Evolutionary conservation across 2,329 filamentous ascomycete genomes (phyloP), one percentile per base, ranked within the genome.

Genomic region (Colletotrichum ledebouriae): DNA sequence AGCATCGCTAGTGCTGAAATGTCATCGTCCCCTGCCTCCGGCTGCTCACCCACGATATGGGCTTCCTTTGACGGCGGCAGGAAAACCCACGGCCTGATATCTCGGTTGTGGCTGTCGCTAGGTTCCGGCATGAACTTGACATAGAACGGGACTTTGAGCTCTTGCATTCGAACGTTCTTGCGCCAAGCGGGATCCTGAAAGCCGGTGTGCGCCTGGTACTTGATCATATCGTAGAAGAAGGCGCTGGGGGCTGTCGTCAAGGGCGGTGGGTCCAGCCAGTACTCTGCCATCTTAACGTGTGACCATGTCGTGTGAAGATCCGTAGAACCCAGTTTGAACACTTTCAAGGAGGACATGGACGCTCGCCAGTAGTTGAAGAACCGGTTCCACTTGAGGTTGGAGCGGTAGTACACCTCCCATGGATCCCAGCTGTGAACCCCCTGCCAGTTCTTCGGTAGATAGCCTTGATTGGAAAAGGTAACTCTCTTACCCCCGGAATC

Each of bases 241-340:
- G 3, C 44, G 15, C 13, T n/a, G 15, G 57, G 57, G 33, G 41
- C 5, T 5, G 46, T 15, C 2, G 58, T 49, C 3, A 5, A 46
- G 17, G 20, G 58, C 13, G 34, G 20, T 7, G 44, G 33, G 10
- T 41, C 20, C 15, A 25, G 3, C 46, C 59, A 61, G 13, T 53
- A 33, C 7, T 52, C 15, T 2, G 22, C 3, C 9, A 61, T 33
- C 10, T 53, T 5, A 12, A 53, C 47, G 4, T 22, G 6, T 6
- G 59, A 61, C 59, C 59, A 61, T 17, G 4, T 42, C 20, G 37
- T 53, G 33, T 61, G 59, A 12, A 47, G 9, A n/a, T 50, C 22
- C 1, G 59, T 44, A 15, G 59, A 52, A 7, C 59, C 59, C 59
- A 61, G 44, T 46, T 42, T 53, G 59, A 61, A 61, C 6, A 61